Base-by-base conservation (phyloP, 2,329 filamentous ascomycete species). In the Hyphodiscus sp. region DNA sequence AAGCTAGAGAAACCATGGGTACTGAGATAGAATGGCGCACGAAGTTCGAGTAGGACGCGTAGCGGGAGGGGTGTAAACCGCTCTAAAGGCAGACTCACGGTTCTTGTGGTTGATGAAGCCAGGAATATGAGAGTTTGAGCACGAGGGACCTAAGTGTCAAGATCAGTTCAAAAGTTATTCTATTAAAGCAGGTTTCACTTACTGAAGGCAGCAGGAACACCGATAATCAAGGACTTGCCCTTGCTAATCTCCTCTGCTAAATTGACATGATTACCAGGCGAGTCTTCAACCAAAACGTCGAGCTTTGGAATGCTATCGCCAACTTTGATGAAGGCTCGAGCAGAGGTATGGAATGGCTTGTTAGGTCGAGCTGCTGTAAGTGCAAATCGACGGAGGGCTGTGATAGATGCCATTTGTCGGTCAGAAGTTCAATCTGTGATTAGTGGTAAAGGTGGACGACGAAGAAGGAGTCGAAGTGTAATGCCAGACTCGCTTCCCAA, bases 201-300 rank as follows among this genome's bases (percentile, higher is more conserved):
- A 76, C 78, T 81, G 72, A 90, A 92, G 52, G 88, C 89, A 49
- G 86, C 89, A 1, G 90, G 90, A 29, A 94, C 87, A 58, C 90
- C 90, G 62, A 97, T 80, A 68, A 97, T 86, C 64, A 96, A 73
- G 54, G 88, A 90, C 67, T 89, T 87, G 59, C 81, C 83, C 58
- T 77, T 77, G 57, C 70, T 68, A 59, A 95, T 38, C 13, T 38
- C 79, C 74, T 95, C 89, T 59, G 86, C 80, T 63, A 97, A 79
- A 73, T 89, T 92, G 71, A 97, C 83, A 73, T 91, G 94, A 79
- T 91, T 95, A 57, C 88, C 90, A 0, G 92, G 92, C n/a, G 87
- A 91, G 72, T 81, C 80, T 74, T 97, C 88, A 60, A 85, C 85
- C 63, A 96, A 80, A 48, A 88, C 83, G 60, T 91, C 83, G 54